Evolutionary conservation across 2,329 filamentous ascomycete genomes (phyloP).

Genomic region (Cladobotryum protrusum): DNA sequence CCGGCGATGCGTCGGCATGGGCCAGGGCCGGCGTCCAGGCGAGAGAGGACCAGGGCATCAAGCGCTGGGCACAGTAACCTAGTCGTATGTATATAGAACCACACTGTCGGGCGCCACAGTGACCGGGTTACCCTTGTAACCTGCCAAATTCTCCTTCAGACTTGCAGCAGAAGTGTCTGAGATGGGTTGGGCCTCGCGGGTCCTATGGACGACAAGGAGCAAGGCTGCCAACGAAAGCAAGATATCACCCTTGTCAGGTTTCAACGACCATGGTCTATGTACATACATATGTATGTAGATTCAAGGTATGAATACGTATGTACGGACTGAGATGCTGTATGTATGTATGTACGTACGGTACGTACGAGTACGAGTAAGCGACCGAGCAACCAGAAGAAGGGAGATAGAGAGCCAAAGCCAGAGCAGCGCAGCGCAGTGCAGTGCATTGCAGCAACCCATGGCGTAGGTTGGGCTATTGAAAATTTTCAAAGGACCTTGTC

Average conservation of each 20-base stretch:
- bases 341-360: too few relatives aligned
- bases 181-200: not conserved
- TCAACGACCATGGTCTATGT: not conserved
- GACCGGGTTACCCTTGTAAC: constrained; percentile 3
- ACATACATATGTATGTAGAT: too few relatives aligned
- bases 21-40: not conserved
- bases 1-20: constrained; percentile 7
- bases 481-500: too few relatives aligned
- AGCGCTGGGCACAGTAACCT: too few relatives aligned
- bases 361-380: too few relatives aligned
- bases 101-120: constrained; percentile 10
- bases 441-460: too few relatives aligned
- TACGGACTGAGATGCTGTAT: too few relatives aligned
- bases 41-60: not conserved
- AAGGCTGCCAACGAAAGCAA: constrained; percentile 10
- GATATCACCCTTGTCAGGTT: constrained; percentile 5
- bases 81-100: not conserved
- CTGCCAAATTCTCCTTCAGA: constrained; percentile 5
- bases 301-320: too few relatives aligned
- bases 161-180: not conserved
- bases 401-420: too few relatives aligned
- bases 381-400: too few relatives aligned
- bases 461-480: too few relatives aligned
- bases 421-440: too few relatives aligned
- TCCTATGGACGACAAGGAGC: not conserved